Percentiles rank a stretch among this genome's conserved stretches.
phyloP scores from a whole-genome alignment of 2,329 filamentous ascomycete genomes.

The Septoria petroselini region DNA sequence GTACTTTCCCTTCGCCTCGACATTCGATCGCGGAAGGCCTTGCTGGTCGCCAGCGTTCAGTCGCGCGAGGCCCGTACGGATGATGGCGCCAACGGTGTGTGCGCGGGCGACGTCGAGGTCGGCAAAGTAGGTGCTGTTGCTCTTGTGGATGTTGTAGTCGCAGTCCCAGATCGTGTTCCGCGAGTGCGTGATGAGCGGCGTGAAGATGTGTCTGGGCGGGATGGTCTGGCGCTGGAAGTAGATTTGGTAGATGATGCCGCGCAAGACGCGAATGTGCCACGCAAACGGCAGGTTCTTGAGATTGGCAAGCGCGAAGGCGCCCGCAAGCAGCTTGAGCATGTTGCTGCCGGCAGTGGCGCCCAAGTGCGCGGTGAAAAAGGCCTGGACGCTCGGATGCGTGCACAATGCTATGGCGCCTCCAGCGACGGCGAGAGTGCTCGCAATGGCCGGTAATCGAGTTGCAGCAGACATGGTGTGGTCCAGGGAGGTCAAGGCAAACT shows the following conservation, averaged over 20 bases:
- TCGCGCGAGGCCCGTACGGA: conserved; percentile 45
- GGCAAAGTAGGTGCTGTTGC: conserved; percentile 80
- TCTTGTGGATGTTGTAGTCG: conserved; percentile 84
- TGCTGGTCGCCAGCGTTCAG: conserved; percentile 38
- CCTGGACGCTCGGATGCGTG: conserved; percentile 30
- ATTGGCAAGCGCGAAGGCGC: conserved; percentile 58
- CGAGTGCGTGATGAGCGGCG: conserved; percentile 64
- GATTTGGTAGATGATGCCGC: conserved; percentile 48
- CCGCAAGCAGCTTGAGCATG: conserved; percentile 27
- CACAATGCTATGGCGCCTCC: conserved; percentile 27
- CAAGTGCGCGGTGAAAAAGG: conserved; percentile 28
- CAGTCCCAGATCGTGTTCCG: conserved; percentile 71
- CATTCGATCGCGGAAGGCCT: conserved; percentile 34
- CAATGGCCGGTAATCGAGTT: conserved; percentile 33
- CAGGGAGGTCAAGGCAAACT: too few relatives aligned
- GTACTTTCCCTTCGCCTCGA: conserved; percentile 33
- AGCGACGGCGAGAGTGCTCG: conserved; percentile 30
- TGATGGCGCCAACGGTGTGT: conserved; percentile 64
- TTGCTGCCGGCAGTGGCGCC: conserved; percentile 25
- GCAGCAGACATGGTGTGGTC: conserved; percentile 34
- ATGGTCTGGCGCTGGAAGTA: conserved; percentile 43
- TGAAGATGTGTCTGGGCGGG: conserved; percentile 64
- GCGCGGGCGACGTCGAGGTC: conserved; percentile 82
- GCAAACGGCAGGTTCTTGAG: conserved; percentile 71
- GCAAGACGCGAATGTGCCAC: conserved; percentile 63